Evolutionary conservation across 2,329 filamentous ascomycete genomes (phyloP), one percentile per base, ranked within the genome.

Genomic region (Aspergillus sp.): DNA sequence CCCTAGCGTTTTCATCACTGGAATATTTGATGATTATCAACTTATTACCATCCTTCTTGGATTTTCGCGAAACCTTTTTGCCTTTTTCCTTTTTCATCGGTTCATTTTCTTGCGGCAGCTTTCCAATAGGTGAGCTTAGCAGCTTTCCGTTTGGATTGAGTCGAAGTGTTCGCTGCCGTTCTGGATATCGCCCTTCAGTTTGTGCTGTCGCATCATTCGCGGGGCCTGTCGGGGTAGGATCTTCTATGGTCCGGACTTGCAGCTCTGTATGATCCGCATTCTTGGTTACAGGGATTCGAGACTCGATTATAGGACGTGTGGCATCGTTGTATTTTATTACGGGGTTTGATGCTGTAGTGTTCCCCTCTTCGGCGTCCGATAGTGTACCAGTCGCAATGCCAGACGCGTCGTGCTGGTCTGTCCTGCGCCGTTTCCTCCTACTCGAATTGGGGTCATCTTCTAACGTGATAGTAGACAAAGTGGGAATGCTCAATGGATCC

Each of bases 11-110:
- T 5, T 70, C 61, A 48, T 80, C 76, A 4, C 58, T 60, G 2
- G 78, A 80, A 59, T 91, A 91, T 51, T 69, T 74, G 27, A 89
- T 74, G 10, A 70, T 68, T 2, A 83, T 75, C 4, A 86, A 3
- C 43, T 58, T 62, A 19, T 47, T 53, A 7, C 52, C 52, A n/a
- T 15, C 22, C 22, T 52, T 50, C 19, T 65, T 65, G 4, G 68
- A 62, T 35, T 71, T 70, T 12, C 58, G 17, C 52, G 64, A 52
- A 56, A 63, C 43, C 4, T 52, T 60, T 57, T 62, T 60, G 38
- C 67, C 62, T 53, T 66, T 70, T 35, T 52, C 60, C 27, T 47
- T 43, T 48, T 46, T 51, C 53, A 17, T 52, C 43, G 1, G 61
- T 58, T 55, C 45, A 46, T 5, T n/a, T 17, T 52, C 55, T n/a